A percentile compares a stretch with the other conserved stretches of the same genome.
Evolutionary conservation across 176 grass and related monocot genomes (phyloP).

Genomic region (Phyllostachys edulis): DNA sequence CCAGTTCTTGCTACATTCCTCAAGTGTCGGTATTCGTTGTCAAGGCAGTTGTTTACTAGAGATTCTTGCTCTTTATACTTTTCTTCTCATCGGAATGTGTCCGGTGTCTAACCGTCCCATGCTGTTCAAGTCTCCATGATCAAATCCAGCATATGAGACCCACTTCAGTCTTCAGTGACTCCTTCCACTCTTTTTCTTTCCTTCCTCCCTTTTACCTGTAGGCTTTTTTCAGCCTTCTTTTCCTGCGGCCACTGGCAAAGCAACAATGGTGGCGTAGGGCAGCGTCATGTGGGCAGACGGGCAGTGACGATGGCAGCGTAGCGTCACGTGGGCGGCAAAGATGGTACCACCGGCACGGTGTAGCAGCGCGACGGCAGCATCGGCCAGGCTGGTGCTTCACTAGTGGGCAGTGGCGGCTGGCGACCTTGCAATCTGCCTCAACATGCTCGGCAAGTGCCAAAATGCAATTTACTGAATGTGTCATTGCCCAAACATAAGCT

Average conservation of each 20-base stretch:
- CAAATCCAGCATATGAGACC: neutral
- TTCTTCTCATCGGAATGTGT: neutral
- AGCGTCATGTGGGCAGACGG: neutral
- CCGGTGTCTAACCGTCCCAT: neutral
- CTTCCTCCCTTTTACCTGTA: neutral
- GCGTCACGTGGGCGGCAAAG: neutral
- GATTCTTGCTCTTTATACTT: neutral
- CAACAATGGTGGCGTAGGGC: neutral
- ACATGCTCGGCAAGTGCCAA: neutral
- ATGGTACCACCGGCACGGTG: neutral
- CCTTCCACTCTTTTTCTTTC: neutral
- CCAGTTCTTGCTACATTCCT: neutral
- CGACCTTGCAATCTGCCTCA: neutral
- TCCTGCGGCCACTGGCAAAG: neutral
- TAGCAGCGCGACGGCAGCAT: neutral
- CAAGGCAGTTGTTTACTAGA: neutral
- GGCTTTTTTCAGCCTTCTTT: no score
- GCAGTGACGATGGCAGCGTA: neutral
- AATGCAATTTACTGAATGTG: neutral
- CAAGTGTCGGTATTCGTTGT: neutral
- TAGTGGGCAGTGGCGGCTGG: neutral
- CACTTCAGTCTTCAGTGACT: neutral
- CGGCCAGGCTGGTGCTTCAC: neutral
- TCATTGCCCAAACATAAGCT: neutral
- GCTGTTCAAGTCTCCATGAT: neutral